Evolutionary conservation across 1,139 yeast species (phyloP), one percentile per base, ranked within the genome.

Genomic region (Taiozyma sp.): DNA sequence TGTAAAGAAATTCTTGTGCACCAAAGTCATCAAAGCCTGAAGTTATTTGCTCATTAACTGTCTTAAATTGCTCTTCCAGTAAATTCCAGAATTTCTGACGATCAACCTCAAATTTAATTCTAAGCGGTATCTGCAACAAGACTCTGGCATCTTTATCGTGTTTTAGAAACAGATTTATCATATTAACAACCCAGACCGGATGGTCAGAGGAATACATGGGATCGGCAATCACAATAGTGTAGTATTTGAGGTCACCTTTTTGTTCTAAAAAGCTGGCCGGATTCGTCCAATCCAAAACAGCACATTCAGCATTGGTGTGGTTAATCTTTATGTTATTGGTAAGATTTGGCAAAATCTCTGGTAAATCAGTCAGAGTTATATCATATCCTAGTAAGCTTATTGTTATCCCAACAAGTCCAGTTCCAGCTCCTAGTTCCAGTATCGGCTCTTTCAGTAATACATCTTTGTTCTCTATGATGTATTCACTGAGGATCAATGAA

Each of bases 1-100:
- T 83, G 65, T 80, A 85, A 46, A 81, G 68, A 62, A 83, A 90
- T 43, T 73, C 65, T 57, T 82, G 83, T 41, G 75, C 76, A 0
- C 98, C 98, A 72, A 90, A 93, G 63, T 93, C 98, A 62, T 93
- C 98, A 50, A 70, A 71, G 0, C 97, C 97, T 13, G 73, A 69
- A 55, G 85, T 87, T 30, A 66, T 67, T 1, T 68, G 72, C 43
- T 68, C 68, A 6, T 58, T 54, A 0, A 61, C 50, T 5, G 62
- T 64, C 1, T 32, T 41, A 1, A 75, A 52, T 0, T 70, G 59
- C 0, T 67, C 63, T 0, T 62, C 61, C 48, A 90, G 62, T 29
- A 85, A 64, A 0, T 55, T 52, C 87, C 93, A 88, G 28, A 93
- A 67, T 19, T 60, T 47, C 1, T 70, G 73, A 55, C 98, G 69